phyloP scores from a whole-genome alignment of 305 asterid genomes.

The Fraxinus nigra region DNA sequence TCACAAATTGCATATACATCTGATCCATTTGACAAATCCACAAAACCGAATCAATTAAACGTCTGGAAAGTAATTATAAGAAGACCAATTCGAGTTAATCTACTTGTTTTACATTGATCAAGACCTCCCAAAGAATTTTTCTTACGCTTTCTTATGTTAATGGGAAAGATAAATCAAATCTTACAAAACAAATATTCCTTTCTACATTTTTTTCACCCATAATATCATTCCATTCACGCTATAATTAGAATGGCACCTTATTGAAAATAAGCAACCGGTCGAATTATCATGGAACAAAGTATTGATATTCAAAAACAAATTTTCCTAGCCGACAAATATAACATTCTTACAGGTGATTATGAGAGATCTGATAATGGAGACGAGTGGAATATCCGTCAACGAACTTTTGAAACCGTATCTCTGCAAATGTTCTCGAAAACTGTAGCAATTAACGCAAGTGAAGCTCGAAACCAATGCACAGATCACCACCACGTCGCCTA shows the following conservation, averaged over 20 bases:
- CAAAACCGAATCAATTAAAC: constrained; percentile 15
- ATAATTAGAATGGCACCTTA: not conserved
- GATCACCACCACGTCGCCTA: constrained; percentile 61
- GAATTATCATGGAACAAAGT: not conserved
- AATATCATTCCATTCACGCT: not conserved
- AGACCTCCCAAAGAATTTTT: not conserved
- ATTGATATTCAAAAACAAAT: not conserved
- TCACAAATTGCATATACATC: constrained; percentile 72
- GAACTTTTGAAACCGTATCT: constrained; percentile 49
- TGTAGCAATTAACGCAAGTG: constrained; percentile 59
- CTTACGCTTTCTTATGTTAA: not conserved
- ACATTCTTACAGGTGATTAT: constrained; percentile 51
- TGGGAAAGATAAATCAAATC: not conserved
- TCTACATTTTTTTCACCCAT: not conserved
- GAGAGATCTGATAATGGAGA: constrained; percentile 79
- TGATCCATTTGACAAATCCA: constrained; percentile 33
- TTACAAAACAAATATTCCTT: not conserved
- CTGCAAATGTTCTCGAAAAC: not conserved
- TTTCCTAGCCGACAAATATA: not conserved
- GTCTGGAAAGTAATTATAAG: not conserved
- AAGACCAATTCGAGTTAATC: not conserved
- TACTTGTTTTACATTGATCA: not conserved
- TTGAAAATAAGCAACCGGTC: not conserved
- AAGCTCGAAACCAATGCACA: constrained; percentile 67
- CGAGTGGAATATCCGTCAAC: constrained; percentile 69